Conservation (phyloP, 192 early-diverging fungal genomes). For the Diversispora eburnea region DNA sequence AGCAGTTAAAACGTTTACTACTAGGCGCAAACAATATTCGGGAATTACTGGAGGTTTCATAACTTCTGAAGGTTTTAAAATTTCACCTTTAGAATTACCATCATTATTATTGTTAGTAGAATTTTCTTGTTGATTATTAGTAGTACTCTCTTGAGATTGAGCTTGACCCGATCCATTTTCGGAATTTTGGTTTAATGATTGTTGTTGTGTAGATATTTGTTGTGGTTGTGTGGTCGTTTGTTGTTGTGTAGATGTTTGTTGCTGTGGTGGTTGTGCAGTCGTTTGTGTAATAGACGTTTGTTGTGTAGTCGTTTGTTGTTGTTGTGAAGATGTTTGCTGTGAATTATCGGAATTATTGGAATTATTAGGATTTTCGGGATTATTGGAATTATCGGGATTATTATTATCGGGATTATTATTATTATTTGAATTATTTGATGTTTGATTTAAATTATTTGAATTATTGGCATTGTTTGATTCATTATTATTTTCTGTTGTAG, state of each 20-base stretch:
- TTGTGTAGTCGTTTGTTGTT: too few relatives aligned
- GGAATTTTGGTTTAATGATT: not conserved
- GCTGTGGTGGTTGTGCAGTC: not conserved
- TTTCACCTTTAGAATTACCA: constrained; percentile 25
- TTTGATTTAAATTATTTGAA: not conserved
- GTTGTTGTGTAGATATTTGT: not conserved
- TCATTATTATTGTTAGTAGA: constrained; percentile 25
- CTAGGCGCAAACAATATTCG: constrained; percentile 70
- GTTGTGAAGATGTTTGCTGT: too few relatives aligned
- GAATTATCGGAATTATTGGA: too few relatives aligned
- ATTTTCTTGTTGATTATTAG: not conserved
- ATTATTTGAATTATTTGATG: constrained; percentile 22
- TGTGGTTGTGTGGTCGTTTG: not conserved
- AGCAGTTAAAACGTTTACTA: constrained; percentile 87
- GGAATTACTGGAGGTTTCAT: constrained; percentile 79
- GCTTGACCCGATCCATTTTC: not conserved
- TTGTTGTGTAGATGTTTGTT: not conserved
- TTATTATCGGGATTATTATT: too few relatives aligned
- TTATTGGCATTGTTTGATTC: constrained; percentile 19
- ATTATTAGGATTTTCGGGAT: too few relatives aligned
- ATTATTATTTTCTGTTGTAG: not conserved
- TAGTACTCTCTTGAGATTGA: too few relatives aligned
- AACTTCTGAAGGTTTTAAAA: constrained; percentile 33
- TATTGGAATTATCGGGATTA: too few relatives aligned
- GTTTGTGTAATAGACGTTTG: too few relatives aligned